Evolutionary conservation across 176 grass and related monocot species (phyloP), one percentile per base, ranked within the genome.

Genomic region (Oryza meridionalis): DNA sequence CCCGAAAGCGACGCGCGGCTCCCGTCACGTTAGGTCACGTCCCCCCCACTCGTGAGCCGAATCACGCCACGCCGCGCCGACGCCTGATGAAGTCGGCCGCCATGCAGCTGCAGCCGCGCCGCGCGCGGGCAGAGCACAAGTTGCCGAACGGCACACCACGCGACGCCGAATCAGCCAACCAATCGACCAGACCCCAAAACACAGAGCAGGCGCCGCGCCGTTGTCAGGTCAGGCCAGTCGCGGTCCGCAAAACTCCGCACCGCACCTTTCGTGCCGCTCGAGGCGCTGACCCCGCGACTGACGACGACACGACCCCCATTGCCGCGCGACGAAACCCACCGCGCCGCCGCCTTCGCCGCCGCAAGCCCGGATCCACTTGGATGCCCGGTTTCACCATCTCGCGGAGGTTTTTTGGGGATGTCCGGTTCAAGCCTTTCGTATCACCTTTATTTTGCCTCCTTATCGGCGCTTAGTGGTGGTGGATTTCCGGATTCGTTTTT

Each of bases 21-120:
- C 2, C 14, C 43, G 43, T 86, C 84, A 40, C 31, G 43, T 86
- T 77, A 40, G 31, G 76, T 73, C 27, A 29, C 27, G 27, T 29
- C 27, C 40, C 27, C 44, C 43, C 2, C 65, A 7, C 6, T 2
- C 11, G 6, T 58, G 32, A 14, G 5, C 11, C 0, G 24, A 51
- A 32, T 10, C 61, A 27, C 46, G 13, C 46, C 45, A 11, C 3
- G 12, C 12, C 27, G 42, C 2, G 12, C 11, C 27, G 40, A 51
- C 0, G 27, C 0, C 43, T 6, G 11, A 29, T 29, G 27, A 29
- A 3, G 2, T 14, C 14, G 33, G n/a, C 33, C 33, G 33, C 4
- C 33, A 35, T 35, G 33, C 33, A 35, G 33, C 27, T 29, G 27
- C 27, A 29, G 27, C 27, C 32, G 32, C 32, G 32, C 32, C 40